A percentile compares a stretch with the other conserved stretches of the same genome.
These are phyloP conservation scores for Xylaria sp. DNA, from an alignment of 2,329 filamentous ascomycete genomes.

Conservation along the genomic window DNA sequence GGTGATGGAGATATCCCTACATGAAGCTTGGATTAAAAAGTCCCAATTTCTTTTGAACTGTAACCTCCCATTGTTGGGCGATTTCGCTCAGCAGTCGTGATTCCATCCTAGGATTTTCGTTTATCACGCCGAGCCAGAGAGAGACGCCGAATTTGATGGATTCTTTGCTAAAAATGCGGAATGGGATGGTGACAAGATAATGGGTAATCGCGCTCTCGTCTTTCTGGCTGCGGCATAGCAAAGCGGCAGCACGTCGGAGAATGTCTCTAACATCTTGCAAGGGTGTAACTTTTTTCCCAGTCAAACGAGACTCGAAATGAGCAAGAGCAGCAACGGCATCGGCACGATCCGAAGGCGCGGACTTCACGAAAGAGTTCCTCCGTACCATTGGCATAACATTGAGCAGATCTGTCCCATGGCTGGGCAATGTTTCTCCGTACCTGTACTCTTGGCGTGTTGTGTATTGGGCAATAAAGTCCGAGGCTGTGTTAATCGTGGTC, in stretches of 20 bases:
- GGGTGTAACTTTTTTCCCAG: conserved; percentile 74
- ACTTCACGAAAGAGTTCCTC: conserved; percentile 62
- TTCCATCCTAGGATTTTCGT: conserved; percentile 91
- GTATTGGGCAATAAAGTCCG: conserved; percentile 96
- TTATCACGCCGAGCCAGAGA: conserved; percentile 95
- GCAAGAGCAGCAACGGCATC: conserved; percentile 73
- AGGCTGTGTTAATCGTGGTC: conserved; percentile 86
- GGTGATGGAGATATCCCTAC: conserved; percentile 51
- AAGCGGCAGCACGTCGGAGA: conserved; percentile 82
- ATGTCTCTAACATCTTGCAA: conserved; percentile 82
- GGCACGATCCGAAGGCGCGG: conserved; percentile 63
- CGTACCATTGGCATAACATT: conserved; percentile 67
- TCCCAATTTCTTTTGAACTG: conserved; percentile 79
- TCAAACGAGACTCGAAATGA: conserved; percentile 76
- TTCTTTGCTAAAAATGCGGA: conserved; percentile 91
- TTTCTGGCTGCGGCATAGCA: conserved; percentile 81
- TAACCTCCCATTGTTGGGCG: conserved; percentile 89
- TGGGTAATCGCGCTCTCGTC: conserved; percentile 84
- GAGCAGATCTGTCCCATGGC: conserved; percentile 73
- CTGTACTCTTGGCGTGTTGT: conserved; percentile 96
- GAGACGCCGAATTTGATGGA: conserved; percentile 96
- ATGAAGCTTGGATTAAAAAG: conserved; percentile 80
- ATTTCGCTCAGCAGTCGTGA: conserved; percentile 87
- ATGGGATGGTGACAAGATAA: conserved; percentile 91
- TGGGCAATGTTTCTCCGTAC: conserved; percentile 79